These are phyloP conservation scores for Rhynchospora tenuis DNA, from an alignment of 176 grass and related monocot species.

Conservation along the genomic window DNA sequence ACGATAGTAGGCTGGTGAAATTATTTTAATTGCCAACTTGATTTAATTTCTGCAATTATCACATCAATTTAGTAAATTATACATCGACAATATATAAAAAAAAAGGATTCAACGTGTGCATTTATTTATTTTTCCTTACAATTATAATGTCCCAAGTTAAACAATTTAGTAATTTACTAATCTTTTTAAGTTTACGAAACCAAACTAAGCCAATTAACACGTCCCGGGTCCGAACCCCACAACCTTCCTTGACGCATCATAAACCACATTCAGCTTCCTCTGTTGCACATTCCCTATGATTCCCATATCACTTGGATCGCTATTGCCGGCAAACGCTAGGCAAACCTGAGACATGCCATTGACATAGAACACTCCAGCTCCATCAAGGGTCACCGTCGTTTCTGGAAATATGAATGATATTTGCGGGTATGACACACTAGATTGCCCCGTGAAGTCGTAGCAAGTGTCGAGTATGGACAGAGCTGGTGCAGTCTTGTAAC, in stretches of 20 bases:
- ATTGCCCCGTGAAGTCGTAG: constrained; percentile 26
- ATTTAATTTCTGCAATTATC: not conserved
- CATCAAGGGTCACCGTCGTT: constrained; percentile 36
- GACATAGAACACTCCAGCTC: constrained; percentile 49
- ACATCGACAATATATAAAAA: not conserved
- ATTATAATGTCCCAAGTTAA: not conserved
- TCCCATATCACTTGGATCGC: constrained; percentile 3
- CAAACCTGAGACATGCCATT: constrained; percentile 41
- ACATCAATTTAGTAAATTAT: not conserved
- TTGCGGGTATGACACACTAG: constrained; percentile 23
- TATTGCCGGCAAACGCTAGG: constrained; percentile 58
- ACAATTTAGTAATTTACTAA: not conserved
- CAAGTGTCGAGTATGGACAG: constrained; percentile 39
- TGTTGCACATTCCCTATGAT: constrained; percentile 83
- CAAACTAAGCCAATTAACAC: constrained; percentile 13
- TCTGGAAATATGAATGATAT: constrained; percentile 48
- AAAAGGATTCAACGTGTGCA: not conserved
- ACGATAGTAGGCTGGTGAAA: no score
- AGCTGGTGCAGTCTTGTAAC: constrained; percentile 52
- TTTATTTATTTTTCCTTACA: not conserved
- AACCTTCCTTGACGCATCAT: constrained; percentile 47
- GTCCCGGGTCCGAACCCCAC: constrained; percentile 49
- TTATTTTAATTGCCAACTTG: not conserved
- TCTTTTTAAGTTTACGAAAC: not conserved
- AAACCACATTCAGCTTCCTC: constrained; percentile 52